phyloP scores from a whole-genome alignment of 306 rosid species.

The Vigna unguiculata region DNA sequence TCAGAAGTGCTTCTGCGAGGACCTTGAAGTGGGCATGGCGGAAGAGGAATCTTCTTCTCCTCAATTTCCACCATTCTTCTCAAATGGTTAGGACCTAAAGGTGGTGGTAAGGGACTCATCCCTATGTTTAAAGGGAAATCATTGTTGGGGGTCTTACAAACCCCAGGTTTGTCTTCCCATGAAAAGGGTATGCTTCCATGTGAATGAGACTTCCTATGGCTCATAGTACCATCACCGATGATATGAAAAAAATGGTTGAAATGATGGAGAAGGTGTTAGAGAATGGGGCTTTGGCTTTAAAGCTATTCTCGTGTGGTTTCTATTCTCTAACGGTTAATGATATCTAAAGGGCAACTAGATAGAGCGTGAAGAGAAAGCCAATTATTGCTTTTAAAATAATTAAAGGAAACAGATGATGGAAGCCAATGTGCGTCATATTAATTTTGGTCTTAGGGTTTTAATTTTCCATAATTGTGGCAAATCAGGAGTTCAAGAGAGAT shows the following conservation, averaged over 20 bases:
- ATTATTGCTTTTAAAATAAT: conserved; percentile 49
- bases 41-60: conserved; percentile 69
- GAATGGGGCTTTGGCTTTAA: conserved; percentile 38
- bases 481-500: conserved; percentile 24
- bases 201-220: conserved; percentile 71
- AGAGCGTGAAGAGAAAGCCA: conserved; percentile 69
- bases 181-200: conserved; percentile 90
- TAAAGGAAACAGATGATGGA: conserved; percentile 45
- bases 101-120: too few species aligned
- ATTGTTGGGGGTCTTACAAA: conserved; percentile 59
- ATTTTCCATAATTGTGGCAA: conserved; percentile 26
- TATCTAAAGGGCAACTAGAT: conserved; percentile 55
- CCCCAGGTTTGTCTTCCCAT: conserved; percentile 86
- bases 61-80: conserved; percentile 5
- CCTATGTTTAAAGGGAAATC: too few species aligned
- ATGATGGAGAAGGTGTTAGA: conserved; percentile 20
- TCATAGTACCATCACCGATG: conserved; percentile 46
- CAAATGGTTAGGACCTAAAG: conserved; percentile 20
- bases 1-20: conserved; percentile 61
- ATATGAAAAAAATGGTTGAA: background rate
- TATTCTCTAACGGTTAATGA: conserved; percentile 58
- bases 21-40: conserved; percentile 60
- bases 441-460: background rate
- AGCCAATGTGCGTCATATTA: background rate
- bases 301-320: conserved; percentile 45